Conservation (phyloP, 1,284 basidiomycete species). For the Bjerkandera adusta region DNA sequence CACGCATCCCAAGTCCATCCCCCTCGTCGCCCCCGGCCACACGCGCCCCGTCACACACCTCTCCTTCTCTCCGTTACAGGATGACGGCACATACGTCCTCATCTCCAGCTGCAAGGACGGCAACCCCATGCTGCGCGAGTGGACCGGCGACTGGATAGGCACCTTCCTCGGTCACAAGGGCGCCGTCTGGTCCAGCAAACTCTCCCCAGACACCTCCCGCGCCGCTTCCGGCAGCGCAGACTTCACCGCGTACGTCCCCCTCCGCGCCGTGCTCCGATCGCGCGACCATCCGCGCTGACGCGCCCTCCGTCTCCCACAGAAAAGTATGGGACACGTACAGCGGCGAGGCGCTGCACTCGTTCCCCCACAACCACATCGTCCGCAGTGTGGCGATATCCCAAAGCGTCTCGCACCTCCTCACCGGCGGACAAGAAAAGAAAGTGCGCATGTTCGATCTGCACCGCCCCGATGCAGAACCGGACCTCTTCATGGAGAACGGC, state of each 20-base stretch:
- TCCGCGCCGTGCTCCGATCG: not conserved
- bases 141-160: constrained; percentile 99
- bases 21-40: constrained; percentile 78
- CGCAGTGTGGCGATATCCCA: constrained; percentile 88
- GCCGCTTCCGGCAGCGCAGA: constrained; percentile 96
- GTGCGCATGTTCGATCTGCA: constrained; percentile 91
- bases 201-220: constrained; percentile 82
- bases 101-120: constrained; percentile 97
- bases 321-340: constrained; percentile 98
- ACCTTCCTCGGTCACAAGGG: constrained; percentile 99
- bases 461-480: constrained; percentile 84
- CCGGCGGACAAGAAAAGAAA: constrained; percentile 98
- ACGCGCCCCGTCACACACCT: constrained; percentile 92
- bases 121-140: constrained; percentile 93
- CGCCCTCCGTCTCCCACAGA: constrained; percentile 40
- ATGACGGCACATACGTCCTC: constrained; percentile 83
- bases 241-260: constrained; percentile 84
- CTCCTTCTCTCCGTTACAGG: constrained; percentile 83
- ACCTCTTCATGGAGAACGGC: constrained; percentile 63
- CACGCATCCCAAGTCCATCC: constrained; percentile 58
- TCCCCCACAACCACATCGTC: constrained; percentile 98
- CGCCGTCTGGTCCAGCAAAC: constrained; percentile 96
- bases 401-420: constrained; percentile 66
- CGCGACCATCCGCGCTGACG: constrained; percentile 12
- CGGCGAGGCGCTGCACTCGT: constrained; percentile 85